Base-by-base conservation (phyloP, 2,329 filamentous ascomycete genomes). In the Exophiala alcalophila region DNA sequence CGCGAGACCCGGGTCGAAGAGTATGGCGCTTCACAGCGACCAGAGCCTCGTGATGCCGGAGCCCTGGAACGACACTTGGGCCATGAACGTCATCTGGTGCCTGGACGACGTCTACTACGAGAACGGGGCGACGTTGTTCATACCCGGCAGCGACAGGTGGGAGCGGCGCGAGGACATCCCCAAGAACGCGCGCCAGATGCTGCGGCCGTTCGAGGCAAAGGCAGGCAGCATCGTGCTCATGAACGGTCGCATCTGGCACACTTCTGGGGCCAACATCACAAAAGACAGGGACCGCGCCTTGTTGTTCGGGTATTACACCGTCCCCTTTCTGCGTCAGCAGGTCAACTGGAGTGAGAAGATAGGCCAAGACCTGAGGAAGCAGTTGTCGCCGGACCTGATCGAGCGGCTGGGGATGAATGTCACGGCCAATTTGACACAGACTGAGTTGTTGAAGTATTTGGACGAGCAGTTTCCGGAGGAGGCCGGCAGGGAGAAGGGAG, bases 191-290 rank as follows among this genome's bases (percentile, higher is more conserved):
- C 54, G 54, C 0, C 44, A 57, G 18, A 40, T 57, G 10, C 54
- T 64, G 5, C 40, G 52, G 6, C 60, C 61, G 2, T 62, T 64
- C 14, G 59, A 62, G 39, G 61, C 53, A 5, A 59, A 59, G 32
- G 59, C 59, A 3, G 61, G 61, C 3, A 57, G 58, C 28, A 57
- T 63, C 7, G 47, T 65, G 26, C 47, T 61, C 24, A 62, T 64
- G 59, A 59, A 62, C 18, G 61, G 61, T 0, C 47, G 57, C 1
- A 50, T 65, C 2, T 64, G 62, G 62, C 61, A 64, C 24, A 65
- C 61, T 2, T 54, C 47, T 6, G 61, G 61, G n/a, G 37, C 42
- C 23, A 64, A 65, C 31, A 52, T 60, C 12, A 62, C 61, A 0
- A 43, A 54, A 32, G 58, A 61, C 23, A 37, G 59, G 40, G 60